Evolutionary conservation across 192 early-diverging fungal species (phyloP), one percentile per base, ranked within the genome.

Genomic region (Umbelopsis sp.): DNA sequence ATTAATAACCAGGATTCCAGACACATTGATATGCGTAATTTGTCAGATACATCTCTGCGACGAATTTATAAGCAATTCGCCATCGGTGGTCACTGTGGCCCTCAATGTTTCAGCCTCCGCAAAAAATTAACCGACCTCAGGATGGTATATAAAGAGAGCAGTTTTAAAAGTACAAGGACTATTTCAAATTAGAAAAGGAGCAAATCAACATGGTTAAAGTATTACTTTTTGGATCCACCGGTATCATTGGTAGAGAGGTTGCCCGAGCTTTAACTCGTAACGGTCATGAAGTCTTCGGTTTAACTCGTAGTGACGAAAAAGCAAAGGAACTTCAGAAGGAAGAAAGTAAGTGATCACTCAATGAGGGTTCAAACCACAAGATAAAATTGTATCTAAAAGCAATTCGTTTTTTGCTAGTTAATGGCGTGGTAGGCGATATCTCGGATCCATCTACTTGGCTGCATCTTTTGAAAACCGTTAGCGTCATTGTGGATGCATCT

Each of bases 171-270:
- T 12, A 27, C 23, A 4, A 6, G 15, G 15, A 55, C 0, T 27
- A 25, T 7, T 27, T 27, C 6, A 55, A 55, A 30, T 6, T 7
- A 27, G 11, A 22, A 15, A 21, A 27, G 27, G 3, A 30, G 27
- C 13, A 61, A 61, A 15, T 23, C 51, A 61, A 61, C 15, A 71
- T 58, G 69, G 52, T 71, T 9, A 71, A 58, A 45, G 75, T 82
- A 33, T 68, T 80, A 46, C 67, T 82, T 25, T 68, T 82, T 22
- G 78, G 81, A 47, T 72, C 81, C 69, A 49, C 75, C 9, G 81
- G 81, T 20, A 72, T 64, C 68, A 74, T 82, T 46, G 81, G 81
- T 8, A 61, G 73, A 20, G 64, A 68, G 20, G 68, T 80, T 15
- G 69, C 76, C 4, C 72, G 74, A 49, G 71, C 68, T 15, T 77